These are phyloP conservation scores for Arthrocladium fulminans DNA, from an alignment of 2,329 filamentous ascomycete species.

Conservation along the genomic window DNA sequence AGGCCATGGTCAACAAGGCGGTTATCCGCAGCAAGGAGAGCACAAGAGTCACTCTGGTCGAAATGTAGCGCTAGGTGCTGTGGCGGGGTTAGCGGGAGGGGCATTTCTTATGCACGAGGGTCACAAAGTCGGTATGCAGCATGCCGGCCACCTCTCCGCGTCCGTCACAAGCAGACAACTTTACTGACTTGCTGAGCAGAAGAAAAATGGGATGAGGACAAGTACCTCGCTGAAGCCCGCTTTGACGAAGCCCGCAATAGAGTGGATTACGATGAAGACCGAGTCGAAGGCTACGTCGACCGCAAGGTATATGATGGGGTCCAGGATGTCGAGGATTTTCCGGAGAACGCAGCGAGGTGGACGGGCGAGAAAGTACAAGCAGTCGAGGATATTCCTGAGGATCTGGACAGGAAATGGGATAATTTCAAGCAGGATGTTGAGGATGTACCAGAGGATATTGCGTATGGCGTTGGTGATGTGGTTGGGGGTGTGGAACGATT, in stretches of 20 bases:
- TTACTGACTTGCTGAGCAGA: constrained; percentile 19
- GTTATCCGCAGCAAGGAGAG: constrained; percentile 15
- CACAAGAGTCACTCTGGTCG: constrained; percentile 26
- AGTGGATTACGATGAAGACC: constrained; percentile 1
- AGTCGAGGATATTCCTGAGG: constrained; percentile 33
- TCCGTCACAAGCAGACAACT: too few relatives aligned
- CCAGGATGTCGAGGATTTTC: constrained; percentile 31
- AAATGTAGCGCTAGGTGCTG: constrained; percentile 34
- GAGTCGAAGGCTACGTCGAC: constrained; percentile 1
- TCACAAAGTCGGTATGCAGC: constrained; percentile 31
- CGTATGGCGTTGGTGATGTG: constrained; percentile 32
- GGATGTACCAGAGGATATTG: constrained; percentile 30
- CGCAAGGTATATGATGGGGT: constrained; percentile 8
- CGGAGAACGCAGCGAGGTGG: constrained; percentile 37
- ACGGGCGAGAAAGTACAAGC: constrained; percentile 36
- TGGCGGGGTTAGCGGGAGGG: constrained; percentile 35
- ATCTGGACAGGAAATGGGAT: constrained; percentile 30
- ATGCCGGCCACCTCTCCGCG: background rate
- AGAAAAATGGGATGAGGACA: constrained; percentile 28
- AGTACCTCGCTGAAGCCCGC: constrained; percentile 27
- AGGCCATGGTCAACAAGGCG: constrained; percentile 12
- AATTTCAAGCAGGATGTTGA: constrained; percentile 28
- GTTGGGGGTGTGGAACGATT: constrained; percentile 39
- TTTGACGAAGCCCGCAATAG: constrained; percentile 11
- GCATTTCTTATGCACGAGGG: constrained; percentile 40